Percentiles rank a stretch among this genome's conserved stretches.
Evolutionary conservation across 1,139 yeast species (phyloP).

Genomic region (Zygoascus hellenicus): DNA sequence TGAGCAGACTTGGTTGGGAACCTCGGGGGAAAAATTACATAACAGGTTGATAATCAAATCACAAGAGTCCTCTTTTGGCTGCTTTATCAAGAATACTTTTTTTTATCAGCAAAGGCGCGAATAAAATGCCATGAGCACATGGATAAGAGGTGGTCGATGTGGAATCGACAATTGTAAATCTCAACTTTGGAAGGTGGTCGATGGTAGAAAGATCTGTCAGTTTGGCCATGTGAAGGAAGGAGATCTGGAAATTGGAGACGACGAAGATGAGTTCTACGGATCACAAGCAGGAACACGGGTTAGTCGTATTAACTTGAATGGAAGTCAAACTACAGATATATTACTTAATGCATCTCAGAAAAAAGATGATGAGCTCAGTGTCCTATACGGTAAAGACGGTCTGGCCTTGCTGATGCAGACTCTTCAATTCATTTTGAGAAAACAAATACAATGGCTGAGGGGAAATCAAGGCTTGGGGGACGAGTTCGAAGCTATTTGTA

Average conservation of each 20-base stretch:
- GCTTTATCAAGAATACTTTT: no score
- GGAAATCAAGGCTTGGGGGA: constrained; percentile 31
- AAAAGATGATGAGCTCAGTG: constrained; percentile 13
- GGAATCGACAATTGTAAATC: constrained; percentile 89
- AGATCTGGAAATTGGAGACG: constrained; percentile 71
- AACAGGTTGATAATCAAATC: no score
- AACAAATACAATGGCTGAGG: constrained; percentile 43
- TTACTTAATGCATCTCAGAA: constrained; percentile 1
- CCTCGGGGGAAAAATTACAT: no score
- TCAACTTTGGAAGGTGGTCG: constrained; percentile 58
- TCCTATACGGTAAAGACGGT: constrained; percentile 47
- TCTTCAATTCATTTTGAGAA: constrained; percentile 50
- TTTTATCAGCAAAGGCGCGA: no score
- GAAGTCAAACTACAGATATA: background rate
- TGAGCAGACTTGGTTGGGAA: no score
- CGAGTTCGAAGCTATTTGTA: constrained; percentile 41
- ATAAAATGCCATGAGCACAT: constrained; percentile 22
- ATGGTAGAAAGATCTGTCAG: constrained; percentile 79
- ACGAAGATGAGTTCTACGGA: constrained; percentile 20
- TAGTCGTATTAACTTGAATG: background rate
- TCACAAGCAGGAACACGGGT: constrained; percentile 10
- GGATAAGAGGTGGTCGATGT: constrained; percentile 74
- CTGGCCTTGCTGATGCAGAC: constrained; percentile 43
- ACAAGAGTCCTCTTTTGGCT: no score
- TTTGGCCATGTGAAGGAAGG: constrained; percentile 87